Percentiles rank a stretch among this genome's conserved stretches.
Evolutionary conservation across 225 moss, liverwort and hornwort species (phyloP).

Genomic region (Lunularia cruciata): DNA sequence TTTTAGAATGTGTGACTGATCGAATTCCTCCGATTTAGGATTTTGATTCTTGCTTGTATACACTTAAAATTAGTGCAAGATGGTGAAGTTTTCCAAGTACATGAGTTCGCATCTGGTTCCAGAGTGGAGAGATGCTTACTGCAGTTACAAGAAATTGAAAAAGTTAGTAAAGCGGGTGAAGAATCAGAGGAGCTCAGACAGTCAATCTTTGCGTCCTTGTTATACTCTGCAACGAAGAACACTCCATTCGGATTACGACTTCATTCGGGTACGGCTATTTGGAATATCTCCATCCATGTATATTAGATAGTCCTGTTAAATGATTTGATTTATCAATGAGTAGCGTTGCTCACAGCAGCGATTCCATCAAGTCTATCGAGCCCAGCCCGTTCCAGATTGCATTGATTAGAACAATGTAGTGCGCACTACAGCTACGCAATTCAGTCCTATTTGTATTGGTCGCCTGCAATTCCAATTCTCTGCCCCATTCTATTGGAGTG

Average conservation of each 20-base stretch:
- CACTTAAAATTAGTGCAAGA: slow-evolving; percentile 29
- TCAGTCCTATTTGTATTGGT: no score
- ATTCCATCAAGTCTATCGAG: background rate
- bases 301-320: no score
- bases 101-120: slow-evolving; percentile 67
- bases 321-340: background rate
- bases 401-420: background rate
- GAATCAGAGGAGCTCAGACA: slow-evolving; percentile 1
- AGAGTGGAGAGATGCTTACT: slow-evolving; percentile 80
- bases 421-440: no score
- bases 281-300: background rate
- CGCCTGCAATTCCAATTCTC: no score
- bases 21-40: no score
- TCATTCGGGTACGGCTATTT: background rate
- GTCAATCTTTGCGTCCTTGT: slow-evolving; percentile 1
- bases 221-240: slow-evolving; percentile 22
- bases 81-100: slow-evolving; percentile 85
- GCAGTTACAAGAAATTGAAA: slow-evolving; percentile 70
- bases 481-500: no score
- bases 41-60: no score
- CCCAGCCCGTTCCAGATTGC: background rate
- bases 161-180: slow-evolving; percentile 54
- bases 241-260: background rate
- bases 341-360: no score
- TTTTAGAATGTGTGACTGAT: no score